A percentile compares a stretch with the other conserved stretches of the same genome.
These are phyloP conservation scores for Kockiozyma suomiensis DNA, from an alignment of 805 yeast species.

Conservation along the genomic window DNA sequence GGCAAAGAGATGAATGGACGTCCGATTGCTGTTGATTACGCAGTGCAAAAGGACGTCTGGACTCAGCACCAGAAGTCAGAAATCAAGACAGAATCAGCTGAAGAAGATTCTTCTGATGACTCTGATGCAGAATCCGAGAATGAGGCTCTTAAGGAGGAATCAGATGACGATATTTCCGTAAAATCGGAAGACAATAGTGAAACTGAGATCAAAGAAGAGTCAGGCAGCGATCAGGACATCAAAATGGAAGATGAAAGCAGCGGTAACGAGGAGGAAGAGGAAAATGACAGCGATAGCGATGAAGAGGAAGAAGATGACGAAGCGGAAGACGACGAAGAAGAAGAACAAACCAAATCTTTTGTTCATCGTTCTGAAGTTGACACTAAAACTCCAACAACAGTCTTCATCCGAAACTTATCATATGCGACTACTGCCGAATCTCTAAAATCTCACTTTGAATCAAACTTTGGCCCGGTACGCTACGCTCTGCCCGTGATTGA, in stretches of 20 bases:
- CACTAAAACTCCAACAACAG: slow-evolving; percentile 51
- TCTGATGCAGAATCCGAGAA: slow-evolving; percentile 42
- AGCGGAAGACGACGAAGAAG: slow-evolving; percentile 29
- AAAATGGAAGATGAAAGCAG: slow-evolving; percentile 40
- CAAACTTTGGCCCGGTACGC: slow-evolving; percentile 80
- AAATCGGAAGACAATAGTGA: slow-evolving; percentile 38
- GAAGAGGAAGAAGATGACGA: slow-evolving; percentile 27
- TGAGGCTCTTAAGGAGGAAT: slow-evolving; percentile 39
- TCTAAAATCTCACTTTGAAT: slow-evolving; percentile 70
- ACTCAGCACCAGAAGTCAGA: slow-evolving; percentile 51
- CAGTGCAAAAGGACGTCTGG: slow-evolving; percentile 88
- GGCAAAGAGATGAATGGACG: slow-evolving; percentile 86
- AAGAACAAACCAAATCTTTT: slow-evolving; percentile 11
- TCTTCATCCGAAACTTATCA: slow-evolving; percentile 91
- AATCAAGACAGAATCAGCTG: slow-evolving; percentile 46
- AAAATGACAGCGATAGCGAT: slow-evolving; percentile 28
- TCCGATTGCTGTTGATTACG: slow-evolving; percentile 91
- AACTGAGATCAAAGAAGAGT: slow-evolving; percentile 39
- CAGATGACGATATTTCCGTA: slow-evolving; percentile 40
- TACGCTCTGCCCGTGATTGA: slow-evolving; percentile 95
- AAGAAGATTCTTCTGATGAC: slow-evolving; percentile 44
- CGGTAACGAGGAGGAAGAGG: slow-evolving; percentile 35
- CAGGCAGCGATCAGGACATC: slow-evolving; percentile 41
- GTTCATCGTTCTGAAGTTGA: slow-evolving; percentile 1
- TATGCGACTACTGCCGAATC: slow-evolving; percentile 88